Percentiles rank a stretch among this genome's conserved stretches.
These are phyloP conservation scores for Coniferiporia weirii DNA, from an alignment of 1,284 basidiomycete species.

Conservation along the genomic window DNA sequence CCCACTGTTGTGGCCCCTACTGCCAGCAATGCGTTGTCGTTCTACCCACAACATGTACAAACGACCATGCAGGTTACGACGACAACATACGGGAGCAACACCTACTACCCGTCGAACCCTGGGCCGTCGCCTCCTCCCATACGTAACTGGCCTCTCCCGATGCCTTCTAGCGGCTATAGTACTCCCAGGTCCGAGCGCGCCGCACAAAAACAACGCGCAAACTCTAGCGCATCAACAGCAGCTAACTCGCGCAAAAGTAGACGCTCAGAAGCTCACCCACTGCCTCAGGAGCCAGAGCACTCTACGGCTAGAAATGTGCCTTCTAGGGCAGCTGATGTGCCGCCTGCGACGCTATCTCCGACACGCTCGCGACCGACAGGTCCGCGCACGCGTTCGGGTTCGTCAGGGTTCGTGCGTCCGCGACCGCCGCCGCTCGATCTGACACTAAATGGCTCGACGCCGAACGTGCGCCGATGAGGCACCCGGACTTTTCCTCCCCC, in stretches of 20 bases:
- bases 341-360: not conserved
- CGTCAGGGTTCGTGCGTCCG: slow-evolving; percentile 26
- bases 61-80: slow-evolving; percentile 16
- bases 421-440: slow-evolving; percentile 34
- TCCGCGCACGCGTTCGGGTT: slow-evolving; percentile 38
- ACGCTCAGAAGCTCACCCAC: slow-evolving; percentile 1
- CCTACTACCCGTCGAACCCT: slow-evolving; percentile 14
- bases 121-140: slow-evolving; percentile 41
- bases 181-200: slow-evolving; percentile 7
- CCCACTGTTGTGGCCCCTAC: slow-evolving; percentile 20
- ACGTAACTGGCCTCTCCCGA: slow-evolving; percentile 48
- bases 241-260: slow-evolving; percentile 1
- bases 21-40: slow-evolving; percentile 15
- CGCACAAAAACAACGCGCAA: slow-evolving; percentile 9
- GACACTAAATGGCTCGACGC: slow-evolving; percentile 14
- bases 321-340: not conserved
- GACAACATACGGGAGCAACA: slow-evolving; percentile 1
- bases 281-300: slow-evolving; percentile 3
- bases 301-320: not conserved
- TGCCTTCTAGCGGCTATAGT: slow-evolving; percentile 16
- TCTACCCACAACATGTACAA: slow-evolving; percentile 31
- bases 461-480: slow-evolving; percentile 6
- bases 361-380: slow-evolving; percentile 23
- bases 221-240: slow-evolving; percentile 2
- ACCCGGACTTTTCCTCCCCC: not conserved